Percentiles rank a stretch among this genome's conserved stretches.
These are phyloP conservation scores for Kodamaea leandrae DNA, from an alignment of 805 yeast species.

Conservation along the genomic window DNA sequence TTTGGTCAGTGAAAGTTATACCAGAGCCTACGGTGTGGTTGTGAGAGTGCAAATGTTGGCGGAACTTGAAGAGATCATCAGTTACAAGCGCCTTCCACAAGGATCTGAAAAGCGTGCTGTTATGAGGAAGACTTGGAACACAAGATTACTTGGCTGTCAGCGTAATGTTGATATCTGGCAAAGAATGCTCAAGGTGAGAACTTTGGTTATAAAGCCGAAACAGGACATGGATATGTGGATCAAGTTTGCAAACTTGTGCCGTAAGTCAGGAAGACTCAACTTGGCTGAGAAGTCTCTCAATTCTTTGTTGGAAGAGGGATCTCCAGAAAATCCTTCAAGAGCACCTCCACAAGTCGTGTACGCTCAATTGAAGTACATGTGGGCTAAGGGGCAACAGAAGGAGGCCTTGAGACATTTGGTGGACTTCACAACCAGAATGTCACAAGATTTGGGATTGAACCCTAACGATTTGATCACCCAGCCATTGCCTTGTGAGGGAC, in stretches of 20 bases:
- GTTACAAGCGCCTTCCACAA: conserved; percentile 80
- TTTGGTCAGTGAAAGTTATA: conserved; percentile 90
- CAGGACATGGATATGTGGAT: conserved; percentile 98
- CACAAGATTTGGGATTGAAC: conserved; percentile 81
- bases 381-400: conserved; percentile 89
- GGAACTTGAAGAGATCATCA: conserved; percentile 91
- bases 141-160: conserved; percentile 88
- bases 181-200: conserved; percentile 86
- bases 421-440: conserved; percentile 88
- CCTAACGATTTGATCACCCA: conserved; percentile 86
- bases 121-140: conserved; percentile 91
- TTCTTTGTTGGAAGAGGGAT: conserved; percentile 71
- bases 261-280: conserved; percentile 90
- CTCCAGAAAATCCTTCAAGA: conserved; percentile 59
- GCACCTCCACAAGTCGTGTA: conserved; percentile 97
- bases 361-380: conserved; percentile 93
- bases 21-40: conserved; percentile 94
- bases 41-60: conserved; percentile 97
- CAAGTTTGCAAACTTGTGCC: conserved; percentile 91
- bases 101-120: conserved; percentile 74
- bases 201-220: conserved; percentile 89
- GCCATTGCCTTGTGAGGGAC: conserved; percentile 71
- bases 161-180: conserved; percentile 99
- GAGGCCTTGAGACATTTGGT: conserved; percentile 85
- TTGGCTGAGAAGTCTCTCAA: conserved; percentile 90